Evolutionary conservation across 1,284 basidiomycete genomes (phyloP).

Genomic region (Fomitopsis schrenkii): DNA sequence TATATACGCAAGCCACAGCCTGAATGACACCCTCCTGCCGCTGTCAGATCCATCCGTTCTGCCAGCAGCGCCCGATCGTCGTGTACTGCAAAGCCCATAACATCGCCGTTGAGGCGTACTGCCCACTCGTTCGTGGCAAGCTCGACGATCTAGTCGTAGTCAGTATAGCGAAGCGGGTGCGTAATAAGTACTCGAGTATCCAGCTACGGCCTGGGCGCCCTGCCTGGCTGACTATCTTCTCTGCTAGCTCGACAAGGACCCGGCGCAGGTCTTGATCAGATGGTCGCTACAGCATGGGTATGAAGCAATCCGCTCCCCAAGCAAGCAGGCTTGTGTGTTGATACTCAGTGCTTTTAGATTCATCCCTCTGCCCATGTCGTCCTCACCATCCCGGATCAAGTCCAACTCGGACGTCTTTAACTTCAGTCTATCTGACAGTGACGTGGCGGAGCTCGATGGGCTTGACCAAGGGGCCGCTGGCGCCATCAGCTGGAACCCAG

Average conservation of each 20-base stretch:
- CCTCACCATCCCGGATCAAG: constrained; percentile 40
- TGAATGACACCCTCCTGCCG: background rate
- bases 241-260: constrained; percentile 39
- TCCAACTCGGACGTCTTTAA: constrained; percentile 49
- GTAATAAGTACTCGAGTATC: constrained; percentile 1
- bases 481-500: constrained; percentile 45
- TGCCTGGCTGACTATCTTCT: background rate
- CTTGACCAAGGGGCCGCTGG: constrained; percentile 44
- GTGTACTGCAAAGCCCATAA: constrained; percentile 65
- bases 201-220: background rate
- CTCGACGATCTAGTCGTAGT: constrained; percentile 37
- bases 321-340: background rate
- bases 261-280: constrained; percentile 60
- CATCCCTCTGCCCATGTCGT: constrained; percentile 50
- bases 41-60: constrained; percentile 73
- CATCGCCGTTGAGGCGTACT: constrained; percentile 72
- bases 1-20: background rate
- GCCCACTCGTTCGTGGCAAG: constrained; percentile 44
- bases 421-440: constrained; percentile 44
- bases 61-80: constrained; percentile 78
- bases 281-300: constrained; percentile 62
- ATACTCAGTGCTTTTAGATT: constrained; percentile 25
- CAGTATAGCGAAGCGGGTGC: constrained; percentile 39
- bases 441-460: constrained; percentile 44
- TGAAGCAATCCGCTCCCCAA: background rate